Percentiles rank a stretch among this genome's conserved stretches.
Conservation (phyloP, 495 filamentous ascomycete genomes). For the Podospora australis region DNA sequence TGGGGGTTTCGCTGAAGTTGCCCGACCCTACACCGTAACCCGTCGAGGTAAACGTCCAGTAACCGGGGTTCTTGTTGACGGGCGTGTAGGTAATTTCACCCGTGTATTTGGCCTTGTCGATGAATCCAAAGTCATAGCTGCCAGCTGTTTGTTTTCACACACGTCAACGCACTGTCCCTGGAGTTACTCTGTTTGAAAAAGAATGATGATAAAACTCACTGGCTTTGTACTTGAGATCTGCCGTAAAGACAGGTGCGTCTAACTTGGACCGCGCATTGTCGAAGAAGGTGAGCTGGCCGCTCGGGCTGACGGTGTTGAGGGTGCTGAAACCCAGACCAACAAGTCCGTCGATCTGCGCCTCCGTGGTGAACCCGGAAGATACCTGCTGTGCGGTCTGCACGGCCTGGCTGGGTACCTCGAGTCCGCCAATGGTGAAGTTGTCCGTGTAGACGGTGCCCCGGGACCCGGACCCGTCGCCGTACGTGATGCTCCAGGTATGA, state of each 20-base stretch:
- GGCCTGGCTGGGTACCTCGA: constrained; percentile 56
- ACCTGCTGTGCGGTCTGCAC: constrained; percentile 62
- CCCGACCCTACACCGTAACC: constrained; percentile 55
- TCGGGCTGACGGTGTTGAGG: constrained; percentile 64
- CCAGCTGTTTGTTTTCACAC: constrained; percentile 42
- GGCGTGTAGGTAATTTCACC: constrained; percentile 56
- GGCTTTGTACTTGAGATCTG: constrained; percentile 55
- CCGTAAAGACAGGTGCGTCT: constrained; percentile 58
- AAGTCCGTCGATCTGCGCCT: constrained; percentile 62
- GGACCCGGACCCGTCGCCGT: constrained; percentile 65
- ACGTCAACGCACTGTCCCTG: too few species aligned
- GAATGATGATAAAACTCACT: constrained; percentile 15
- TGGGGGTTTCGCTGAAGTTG: constrained; percentile 24
- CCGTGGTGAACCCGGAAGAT: constrained; percentile 54
- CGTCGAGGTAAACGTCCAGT: constrained; percentile 63
- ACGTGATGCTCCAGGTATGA: constrained; percentile 59
- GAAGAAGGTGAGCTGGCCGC: constrained; percentile 61
- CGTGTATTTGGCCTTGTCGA: constrained; percentile 58
- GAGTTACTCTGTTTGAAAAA: background rate
- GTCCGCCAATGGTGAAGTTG: constrained; percentile 59
- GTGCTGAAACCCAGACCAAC: constrained; percentile 66
- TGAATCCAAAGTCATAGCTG: constrained; percentile 70
- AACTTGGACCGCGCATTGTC: constrained; percentile 57
- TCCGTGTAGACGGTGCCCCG: constrained; percentile 64
- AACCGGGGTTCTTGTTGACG: constrained; percentile 57